Evolutionary conservation across 148 eudicot species (phyloP), one percentile per base, ranked within the genome.

Genomic region (Salicornia ramosissima): DNA sequence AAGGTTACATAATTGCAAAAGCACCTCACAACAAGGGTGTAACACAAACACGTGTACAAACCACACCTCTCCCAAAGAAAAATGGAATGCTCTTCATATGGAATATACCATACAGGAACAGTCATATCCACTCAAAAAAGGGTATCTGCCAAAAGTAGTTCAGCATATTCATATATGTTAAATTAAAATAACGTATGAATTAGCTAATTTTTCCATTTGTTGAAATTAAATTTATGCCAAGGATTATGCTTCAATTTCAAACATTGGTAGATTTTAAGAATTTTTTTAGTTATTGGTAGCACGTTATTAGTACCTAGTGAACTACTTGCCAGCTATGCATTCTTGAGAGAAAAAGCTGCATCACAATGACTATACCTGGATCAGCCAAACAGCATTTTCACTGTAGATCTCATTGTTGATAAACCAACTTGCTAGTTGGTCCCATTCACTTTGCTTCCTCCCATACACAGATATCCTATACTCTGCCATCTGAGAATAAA

Each of bases 401-500:
- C 96, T 89, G 71, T 86, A 82, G 50, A 89, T 81, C 78, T 80
- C 74, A 60, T 89, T 89, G 83, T 89, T 89, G 55, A 89, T 79
- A 71, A 86, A 82, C 96, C 96, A 89, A 79, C 91, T 87, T 25
- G 96, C 91, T 72, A 89, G 83, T 71, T 85, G 85, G 76, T 89
- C 96, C 96, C 96, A 89, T 71, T 89, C 96, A 74, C 91, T 89
- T 82, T 89, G 86, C 78, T 89, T 89, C 81, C 91, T 83, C 71
- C 96, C 96, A 62, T 89, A 89, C 64, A 89, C 71, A 26, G 96
- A 89, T 39, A 89, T 80, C 78, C 96, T 83, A 70, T 89, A 89
- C 80, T 89, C 96, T 22, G 96, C 96, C 89, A 88, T 81, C 90
- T 88, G 88, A 71, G 45, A 79, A 45, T 33, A 72, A 52, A 34